Evolutionary conservation across 2,329 filamentous ascomycete genomes (phyloP).

Genomic region (Peltaster fructicola): DNA sequence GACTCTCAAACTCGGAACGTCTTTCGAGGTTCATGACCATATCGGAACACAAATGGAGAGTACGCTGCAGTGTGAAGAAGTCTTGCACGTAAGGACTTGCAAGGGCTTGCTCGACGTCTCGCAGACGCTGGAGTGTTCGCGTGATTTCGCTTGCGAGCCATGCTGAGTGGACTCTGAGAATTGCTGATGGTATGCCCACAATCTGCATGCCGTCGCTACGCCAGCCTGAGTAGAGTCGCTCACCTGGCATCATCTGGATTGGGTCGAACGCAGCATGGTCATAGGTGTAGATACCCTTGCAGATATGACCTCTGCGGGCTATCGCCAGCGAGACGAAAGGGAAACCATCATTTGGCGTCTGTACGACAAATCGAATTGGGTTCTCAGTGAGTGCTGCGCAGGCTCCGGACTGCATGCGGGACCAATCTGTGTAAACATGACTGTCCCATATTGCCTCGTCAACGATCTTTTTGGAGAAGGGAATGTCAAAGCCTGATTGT

Average conservation of each 20-base stretch:
- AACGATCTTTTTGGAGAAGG: slow-evolving; percentile 1
- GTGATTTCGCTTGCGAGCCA: neutral
- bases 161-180: slow-evolving; percentile 1
- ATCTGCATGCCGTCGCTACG: slow-evolving; percentile 4
- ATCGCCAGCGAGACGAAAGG: slow-evolving; percentile 4
- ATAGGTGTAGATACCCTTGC: slow-evolving; percentile 4
- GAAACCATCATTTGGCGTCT: slow-evolving; percentile 2
- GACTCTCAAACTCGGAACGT: slow-evolving; percentile 1
- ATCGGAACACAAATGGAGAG: slow-evolving; percentile 1
- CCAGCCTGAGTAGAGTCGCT: slow-evolving; percentile 2
- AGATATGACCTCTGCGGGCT: slow-evolving; percentile 1
- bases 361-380: slow-evolving; percentile 3
- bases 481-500: neutral
- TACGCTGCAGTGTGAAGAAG: neutral
- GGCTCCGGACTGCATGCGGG: slow-evolving; percentile 2
- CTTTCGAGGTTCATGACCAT: slow-evolving; percentile 2
- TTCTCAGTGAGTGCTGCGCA: slow-evolving; percentile 2
- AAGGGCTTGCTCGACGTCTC: slow-evolving; percentile 1
- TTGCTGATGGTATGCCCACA: slow-evolving; percentile 2
- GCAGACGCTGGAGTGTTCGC: neutral
- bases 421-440: slow-evolving; percentile 2
- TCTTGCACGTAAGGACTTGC: neutral
- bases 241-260: neutral
- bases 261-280: slow-evolving; percentile 1
- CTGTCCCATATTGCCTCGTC: slow-evolving; percentile 3